Conservation (phyloP, 2,329 filamentous ascomycete genomes). For the Aschersonia sp. region DNA sequence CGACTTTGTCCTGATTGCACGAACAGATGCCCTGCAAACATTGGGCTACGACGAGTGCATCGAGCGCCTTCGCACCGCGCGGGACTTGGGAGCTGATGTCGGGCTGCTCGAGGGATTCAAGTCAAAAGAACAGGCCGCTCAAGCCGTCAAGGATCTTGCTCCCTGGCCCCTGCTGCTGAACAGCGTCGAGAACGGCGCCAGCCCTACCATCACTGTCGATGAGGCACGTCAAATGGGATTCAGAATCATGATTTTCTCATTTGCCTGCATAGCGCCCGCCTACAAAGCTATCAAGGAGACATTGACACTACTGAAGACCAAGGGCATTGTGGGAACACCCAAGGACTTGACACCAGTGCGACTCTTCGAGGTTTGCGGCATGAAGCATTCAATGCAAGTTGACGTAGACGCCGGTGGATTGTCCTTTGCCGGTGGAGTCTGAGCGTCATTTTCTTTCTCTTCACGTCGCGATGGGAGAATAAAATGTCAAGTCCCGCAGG, state of each 20-base stretch:
- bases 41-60: constrained; percentile 44
- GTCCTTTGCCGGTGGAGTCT: constrained; percentile 4
- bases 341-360: constrained; percentile 29
- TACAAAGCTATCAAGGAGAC: constrained; percentile 27
- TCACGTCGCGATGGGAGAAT: no score
- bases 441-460: background rate
- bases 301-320: constrained; percentile 22
- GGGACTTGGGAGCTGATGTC: constrained; percentile 42
- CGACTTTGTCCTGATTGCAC: constrained; percentile 51
- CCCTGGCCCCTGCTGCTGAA: constrained; percentile 40
- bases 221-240: constrained; percentile 43
- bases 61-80: constrained; percentile 31
- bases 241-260: constrained; percentile 35
- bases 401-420: constrained; percentile 17
- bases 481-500: no score
- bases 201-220: constrained; percentile 35
- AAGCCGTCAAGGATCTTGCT: constrained; percentile 29
- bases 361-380: constrained; percentile 36
- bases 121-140: constrained; percentile 32
- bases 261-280: constrained; percentile 29
- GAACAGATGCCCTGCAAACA: constrained; percentile 45
- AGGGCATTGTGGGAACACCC: constrained; percentile 21
- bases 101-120: constrained; percentile 45
- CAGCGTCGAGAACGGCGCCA: constrained; percentile 41
- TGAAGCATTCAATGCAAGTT: constrained; percentile 34